These are phyloP conservation scores for Botrytis byssoidea DNA, from an alignment of 2,329 filamentous ascomycete species.

Conservation along the genomic window DNA sequence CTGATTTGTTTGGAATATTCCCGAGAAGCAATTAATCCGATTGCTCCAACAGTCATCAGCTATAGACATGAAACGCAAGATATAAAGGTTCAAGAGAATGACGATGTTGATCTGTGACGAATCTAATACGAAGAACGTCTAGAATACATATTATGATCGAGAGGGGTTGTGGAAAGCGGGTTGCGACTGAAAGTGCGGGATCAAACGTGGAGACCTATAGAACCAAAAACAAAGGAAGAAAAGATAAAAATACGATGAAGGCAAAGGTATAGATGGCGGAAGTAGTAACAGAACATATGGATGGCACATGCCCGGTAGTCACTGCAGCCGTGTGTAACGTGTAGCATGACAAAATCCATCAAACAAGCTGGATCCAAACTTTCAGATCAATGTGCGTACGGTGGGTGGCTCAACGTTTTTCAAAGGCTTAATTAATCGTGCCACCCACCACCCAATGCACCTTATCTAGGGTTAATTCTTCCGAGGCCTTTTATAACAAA, in stretches of 20 bases:
- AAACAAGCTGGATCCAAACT: slow-evolving; percentile 12
- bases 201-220: neutral
- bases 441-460: neutral
- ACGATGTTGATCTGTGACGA: neutral
- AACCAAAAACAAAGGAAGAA: neutral
- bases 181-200: slow-evolving; percentile 3
- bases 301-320: slow-evolving; percentile 45
- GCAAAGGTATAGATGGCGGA: slow-evolving; percentile 2
- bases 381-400: neutral
- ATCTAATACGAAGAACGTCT: neutral
- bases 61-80: slow-evolving; percentile 18
- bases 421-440: slow-evolving; percentile 4
- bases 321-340: slow-evolving; percentile 19
- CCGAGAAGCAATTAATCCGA: neutral
- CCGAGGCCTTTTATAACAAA: neutral
- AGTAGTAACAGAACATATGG: slow-evolving; percentile 60
- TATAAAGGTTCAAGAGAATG: neutral
- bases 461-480: slow-evolving; percentile 8
- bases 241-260: slow-evolving; percentile 49
- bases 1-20: neutral
- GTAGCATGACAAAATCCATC: slow-evolving; percentile 13
- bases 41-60: neutral
- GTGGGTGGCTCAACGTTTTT: slow-evolving; percentile 7
- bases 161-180: neutral
- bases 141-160: neutral